Conservation (phyloP, 1,284 basidiomycete species). For the Leccinum idahoense region DNA sequence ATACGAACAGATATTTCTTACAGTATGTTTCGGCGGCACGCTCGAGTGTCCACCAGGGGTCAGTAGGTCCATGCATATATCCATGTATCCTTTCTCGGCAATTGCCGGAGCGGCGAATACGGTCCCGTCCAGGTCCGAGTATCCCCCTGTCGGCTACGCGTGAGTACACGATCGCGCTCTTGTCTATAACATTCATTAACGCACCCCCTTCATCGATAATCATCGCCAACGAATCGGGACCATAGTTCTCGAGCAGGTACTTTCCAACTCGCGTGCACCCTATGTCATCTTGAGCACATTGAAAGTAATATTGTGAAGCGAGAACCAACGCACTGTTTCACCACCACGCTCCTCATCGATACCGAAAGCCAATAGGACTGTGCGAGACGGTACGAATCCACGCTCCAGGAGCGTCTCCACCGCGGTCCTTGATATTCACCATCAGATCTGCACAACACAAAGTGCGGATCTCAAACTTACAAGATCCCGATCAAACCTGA, state of each 20-base stretch:
- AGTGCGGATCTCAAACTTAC: conserved; percentile 30
- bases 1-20: conserved; percentile 20
- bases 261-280: too few relatives aligned
- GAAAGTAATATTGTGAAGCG: not conserved
- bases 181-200: not conserved
- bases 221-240: too few relatives aligned
- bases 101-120: conserved; percentile 48
- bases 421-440: conserved; percentile 34
- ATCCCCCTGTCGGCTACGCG: conserved; percentile 28
- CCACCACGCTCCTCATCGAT: conserved; percentile 68
- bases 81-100: conserved; percentile 63
- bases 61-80: conserved; percentile 50
- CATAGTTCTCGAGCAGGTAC: too few relatives aligned
- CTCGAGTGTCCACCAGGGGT: conserved; percentile 68
- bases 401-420: conserved; percentile 49
- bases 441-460: not conserved
- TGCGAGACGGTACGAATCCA: conserved; percentile 48
- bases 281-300: conserved; percentile 8
- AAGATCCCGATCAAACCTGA: conserved; percentile 53
- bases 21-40: conserved; percentile 53
- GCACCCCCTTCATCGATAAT: too few relatives aligned
- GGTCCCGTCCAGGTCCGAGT: conserved; percentile 31
- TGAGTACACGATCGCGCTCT: not conserved
- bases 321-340: conserved; percentile 31
- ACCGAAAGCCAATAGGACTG: conserved; percentile 61